These are phyloP conservation scores for Oxytropis ochrocephala DNA, from an alignment of 306 rosid species.

Conservation along the genomic window DNA sequence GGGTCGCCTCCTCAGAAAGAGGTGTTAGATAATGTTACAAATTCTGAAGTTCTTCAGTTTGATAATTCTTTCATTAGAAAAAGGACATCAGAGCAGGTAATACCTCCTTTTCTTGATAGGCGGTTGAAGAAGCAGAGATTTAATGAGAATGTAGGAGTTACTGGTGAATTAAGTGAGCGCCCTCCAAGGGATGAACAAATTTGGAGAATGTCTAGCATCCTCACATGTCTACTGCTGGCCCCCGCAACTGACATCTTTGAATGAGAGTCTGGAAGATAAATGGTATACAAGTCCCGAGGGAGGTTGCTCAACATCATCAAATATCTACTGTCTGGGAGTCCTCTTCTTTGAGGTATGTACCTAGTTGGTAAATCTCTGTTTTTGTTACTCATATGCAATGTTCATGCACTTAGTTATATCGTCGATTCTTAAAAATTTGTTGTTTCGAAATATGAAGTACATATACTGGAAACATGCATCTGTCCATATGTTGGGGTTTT, in stretches of 20 bases:
- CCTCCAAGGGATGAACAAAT: not conserved
- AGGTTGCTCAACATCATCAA: slow-evolving; percentile 48
- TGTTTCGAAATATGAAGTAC: not conserved
- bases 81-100: not conserved
- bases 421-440: slow-evolving; percentile 2
- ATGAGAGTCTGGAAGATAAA: slow-evolving; percentile 52
- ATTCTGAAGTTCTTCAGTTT: slow-evolving; percentile 32
- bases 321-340: slow-evolving; percentile 73
- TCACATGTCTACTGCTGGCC: slow-evolving; percentile 27
- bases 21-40: slow-evolving; percentile 19
- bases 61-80: slow-evolving; percentile 34
- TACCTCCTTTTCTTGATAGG: slow-evolving; percentile 26
- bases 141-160: slow-evolving; percentile 31
- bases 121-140: slow-evolving; percentile 46
- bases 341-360: slow-evolving; percentile 73
- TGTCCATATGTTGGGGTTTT: too few relatives aligned
- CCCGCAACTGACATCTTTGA: slow-evolving; percentile 21
- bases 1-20: slow-evolving; percentile 42
- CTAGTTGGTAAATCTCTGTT: slow-evolving; percentile 14
- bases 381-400: not conserved
- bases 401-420: slow-evolving; percentile 4
- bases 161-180: slow-evolving; percentile 37
- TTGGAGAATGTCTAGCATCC: slow-evolving; percentile 31
- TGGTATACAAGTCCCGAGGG: slow-evolving; percentile 37
- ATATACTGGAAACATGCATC: not conserved